A percentile compares a stretch with the other conserved stretches of the same genome.
These are phyloP conservation scores for Sporisorium scitamineum DNA, from an alignment of 1,284 basidiomycete genomes.

Conservation along the genomic window DNA sequence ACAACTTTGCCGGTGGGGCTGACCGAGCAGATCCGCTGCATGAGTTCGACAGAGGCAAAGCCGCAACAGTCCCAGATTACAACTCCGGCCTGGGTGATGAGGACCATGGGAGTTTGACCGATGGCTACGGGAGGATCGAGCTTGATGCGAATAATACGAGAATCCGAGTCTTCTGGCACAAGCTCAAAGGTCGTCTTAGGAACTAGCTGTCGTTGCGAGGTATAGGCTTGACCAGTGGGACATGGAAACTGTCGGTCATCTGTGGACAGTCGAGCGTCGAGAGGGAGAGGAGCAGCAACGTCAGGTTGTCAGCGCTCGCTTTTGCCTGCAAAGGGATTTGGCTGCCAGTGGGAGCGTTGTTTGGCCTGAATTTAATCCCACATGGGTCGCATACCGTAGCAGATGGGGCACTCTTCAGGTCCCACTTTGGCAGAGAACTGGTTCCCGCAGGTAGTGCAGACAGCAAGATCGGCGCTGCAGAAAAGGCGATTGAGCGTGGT, in stretches of 20 bases:
- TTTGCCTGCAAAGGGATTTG: neutral
- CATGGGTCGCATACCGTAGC: constrained; percentile 17
- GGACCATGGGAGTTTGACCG: constrained; percentile 40
- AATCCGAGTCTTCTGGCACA: constrained; percentile 32
- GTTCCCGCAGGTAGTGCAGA: constrained; percentile 40
- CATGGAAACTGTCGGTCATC: constrained; percentile 37
- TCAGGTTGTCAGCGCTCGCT: neutral
- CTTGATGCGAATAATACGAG: constrained; percentile 32
- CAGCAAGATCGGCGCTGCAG: constrained; percentile 36
- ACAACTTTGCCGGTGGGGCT: constrained; percentile 31
- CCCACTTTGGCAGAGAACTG: constrained; percentile 24
- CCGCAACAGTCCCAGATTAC: constrained; percentile 45
- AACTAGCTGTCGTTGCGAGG: constrained; percentile 25
- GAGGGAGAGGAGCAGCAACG: neutral
- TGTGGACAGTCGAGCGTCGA: neutral
- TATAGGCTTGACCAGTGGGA: constrained; percentile 36
- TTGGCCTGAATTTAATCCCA: neutral
- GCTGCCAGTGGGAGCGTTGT: neutral
- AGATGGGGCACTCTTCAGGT: constrained; percentile 32
- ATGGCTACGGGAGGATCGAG: constrained; percentile 39
- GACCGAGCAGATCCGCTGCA: constrained; percentile 21
- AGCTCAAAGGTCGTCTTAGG: constrained; percentile 26
- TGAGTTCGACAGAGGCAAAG: constrained; percentile 31
- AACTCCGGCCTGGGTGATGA: constrained; percentile 23
- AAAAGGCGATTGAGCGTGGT: neutral